A percentile compares a stretch with the other conserved stretches of the same genome.
These are phyloP conservation scores for Aspergillus fumigatiaffinis DNA, from an alignment of 2,329 filamentous ascomycete genomes.

Conservation along the genomic window DNA sequence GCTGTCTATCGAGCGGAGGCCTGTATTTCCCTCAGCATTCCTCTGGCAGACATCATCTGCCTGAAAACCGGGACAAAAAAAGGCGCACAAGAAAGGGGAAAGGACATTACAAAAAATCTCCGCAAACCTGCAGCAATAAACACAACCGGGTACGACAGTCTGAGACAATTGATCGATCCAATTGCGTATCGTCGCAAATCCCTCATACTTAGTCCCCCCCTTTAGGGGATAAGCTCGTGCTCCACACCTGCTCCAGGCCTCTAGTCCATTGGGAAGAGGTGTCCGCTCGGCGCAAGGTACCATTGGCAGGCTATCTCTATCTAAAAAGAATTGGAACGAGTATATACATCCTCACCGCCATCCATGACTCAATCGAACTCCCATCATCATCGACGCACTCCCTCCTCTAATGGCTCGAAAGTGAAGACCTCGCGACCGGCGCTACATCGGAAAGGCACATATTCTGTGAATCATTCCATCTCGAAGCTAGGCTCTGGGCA, in stretches of 20 bases:
- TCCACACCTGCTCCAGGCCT: constrained; percentile 18
- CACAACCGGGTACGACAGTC: constrained; percentile 3
- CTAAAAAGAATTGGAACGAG: constrained; percentile 10
- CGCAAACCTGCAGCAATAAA: constrained; percentile 3
- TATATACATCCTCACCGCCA: constrained; percentile 34
- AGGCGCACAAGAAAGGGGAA: not conserved
- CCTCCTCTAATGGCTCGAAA: constrained; percentile 31
- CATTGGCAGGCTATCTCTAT: constrained; percentile 13
- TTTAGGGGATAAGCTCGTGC: constrained; percentile 21
- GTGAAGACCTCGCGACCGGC: constrained; percentile 27
- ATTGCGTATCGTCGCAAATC: constrained; percentile 20
- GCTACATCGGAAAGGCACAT: constrained; percentile 33
- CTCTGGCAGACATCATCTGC: not conserved
- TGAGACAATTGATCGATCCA: constrained; percentile 17
- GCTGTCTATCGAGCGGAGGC: not conserved
- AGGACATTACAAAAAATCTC: not conserved
- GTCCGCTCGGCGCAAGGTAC: constrained; percentile 17
- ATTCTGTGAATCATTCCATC: constrained; percentile 26
- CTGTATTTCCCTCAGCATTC: not conserved
- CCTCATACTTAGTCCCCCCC: constrained; percentile 24
- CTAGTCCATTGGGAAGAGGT: not conserved
- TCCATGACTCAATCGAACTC: constrained; percentile 33
- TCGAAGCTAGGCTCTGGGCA: constrained; percentile 32
- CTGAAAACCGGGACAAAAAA: not conserved
- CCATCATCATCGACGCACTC: constrained; percentile 29